Conservation (phyloP, 805 yeast species). For the Nakazawaea pomicola region DNA sequence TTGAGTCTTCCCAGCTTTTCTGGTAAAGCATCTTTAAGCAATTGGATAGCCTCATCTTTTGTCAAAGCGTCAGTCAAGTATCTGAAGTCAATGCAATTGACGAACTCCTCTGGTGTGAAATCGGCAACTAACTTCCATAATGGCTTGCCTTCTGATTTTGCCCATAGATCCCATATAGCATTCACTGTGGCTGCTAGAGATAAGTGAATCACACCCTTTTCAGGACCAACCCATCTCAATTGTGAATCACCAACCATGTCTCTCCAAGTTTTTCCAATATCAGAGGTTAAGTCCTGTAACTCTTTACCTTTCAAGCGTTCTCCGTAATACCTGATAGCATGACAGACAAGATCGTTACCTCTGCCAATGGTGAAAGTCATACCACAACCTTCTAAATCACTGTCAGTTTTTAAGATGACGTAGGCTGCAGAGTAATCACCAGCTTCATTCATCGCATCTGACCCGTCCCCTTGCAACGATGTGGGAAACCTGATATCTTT, state of each 20-base stretch:
- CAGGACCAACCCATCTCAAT: conserved; percentile 42
- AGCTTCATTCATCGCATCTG: conserved; percentile 37
- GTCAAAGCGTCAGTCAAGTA: conserved; percentile 38
- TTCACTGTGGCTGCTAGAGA: conserved; percentile 37
- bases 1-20: conserved; percentile 29
- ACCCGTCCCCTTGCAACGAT: conserved; percentile 32
- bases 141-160: conserved; percentile 31
- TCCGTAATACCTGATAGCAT: conserved; percentile 32
- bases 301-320: conserved; percentile 29
- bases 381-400: conserved; percentile 30
- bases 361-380: conserved; percentile 39
- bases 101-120: conserved; percentile 36
- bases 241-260: conserved; percentile 34
- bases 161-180: conserved; percentile 41
- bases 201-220: conserved; percentile 35
- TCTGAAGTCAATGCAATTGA: conserved; percentile 34
- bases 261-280: conserved; percentile 37
- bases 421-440: conserved; percentile 39
- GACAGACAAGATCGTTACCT: conserved; percentile 31
- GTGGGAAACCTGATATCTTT: conserved; percentile 29
- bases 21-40: conserved; percentile 23
- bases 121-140: conserved; percentile 38
- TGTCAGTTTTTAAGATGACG: conserved; percentile 26
- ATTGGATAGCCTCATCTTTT: conserved; percentile 33
- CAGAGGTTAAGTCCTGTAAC: conserved; percentile 26